phyloP scores from a whole-genome alignment of 2,329 filamentous ascomycete genomes.

The Fonsecaea erecta region DNA sequence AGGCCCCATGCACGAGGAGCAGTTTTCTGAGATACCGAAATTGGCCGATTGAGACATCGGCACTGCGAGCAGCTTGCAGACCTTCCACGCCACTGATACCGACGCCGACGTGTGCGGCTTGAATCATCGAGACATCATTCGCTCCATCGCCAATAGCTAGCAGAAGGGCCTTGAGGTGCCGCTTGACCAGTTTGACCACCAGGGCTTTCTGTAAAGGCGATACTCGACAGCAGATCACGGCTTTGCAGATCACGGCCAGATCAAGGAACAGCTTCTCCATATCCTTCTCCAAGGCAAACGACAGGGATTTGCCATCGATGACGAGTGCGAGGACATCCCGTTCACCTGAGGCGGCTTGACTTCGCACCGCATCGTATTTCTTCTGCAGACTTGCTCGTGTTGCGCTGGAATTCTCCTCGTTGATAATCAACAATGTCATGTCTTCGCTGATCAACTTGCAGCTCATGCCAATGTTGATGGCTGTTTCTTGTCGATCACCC shows the following conservation, averaged over 20 bases:
- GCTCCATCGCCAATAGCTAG: slow-evolving; percentile 96
- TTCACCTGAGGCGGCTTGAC: slow-evolving; percentile 67
- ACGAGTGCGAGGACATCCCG: slow-evolving; percentile 86
- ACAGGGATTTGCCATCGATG: slow-evolving; percentile 95
- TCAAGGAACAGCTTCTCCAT: slow-evolving; percentile 93
- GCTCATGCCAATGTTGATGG: slow-evolving; percentile 99
- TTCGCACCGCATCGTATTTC: slow-evolving; percentile 88
- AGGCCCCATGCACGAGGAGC: slow-evolving; percentile 90
- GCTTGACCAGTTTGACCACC: slow-evolving; percentile 97
- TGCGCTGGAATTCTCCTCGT: slow-evolving; percentile 78
- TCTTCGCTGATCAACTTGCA: slow-evolving; percentile 98
- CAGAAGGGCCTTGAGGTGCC: slow-evolving; percentile 86
- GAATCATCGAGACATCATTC: slow-evolving; percentile 99
- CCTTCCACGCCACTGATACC: slow-evolving; percentile 97
- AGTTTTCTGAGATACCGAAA: slow-evolving; percentile 95
- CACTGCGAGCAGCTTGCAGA: slow-evolving; percentile 92
- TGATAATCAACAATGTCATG: slow-evolving; percentile 96
- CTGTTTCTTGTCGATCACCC: slow-evolving; percentile 95
- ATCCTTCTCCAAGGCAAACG: slow-evolving; percentile 89
- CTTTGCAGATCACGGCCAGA: slow-evolving; percentile 92
- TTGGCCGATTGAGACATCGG: slow-evolving; percentile 93
- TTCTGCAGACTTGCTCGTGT: slow-evolving; percentile 90
- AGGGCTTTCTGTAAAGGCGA: slow-evolving; percentile 96
- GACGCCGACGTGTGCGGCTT: slow-evolving; percentile 95
- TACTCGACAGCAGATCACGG: slow-evolving; percentile 93